These are phyloP conservation scores for Rhododendron henanense DNA, from an alignment of 148 eudicot species.

Conservation along the genomic window DNA sequence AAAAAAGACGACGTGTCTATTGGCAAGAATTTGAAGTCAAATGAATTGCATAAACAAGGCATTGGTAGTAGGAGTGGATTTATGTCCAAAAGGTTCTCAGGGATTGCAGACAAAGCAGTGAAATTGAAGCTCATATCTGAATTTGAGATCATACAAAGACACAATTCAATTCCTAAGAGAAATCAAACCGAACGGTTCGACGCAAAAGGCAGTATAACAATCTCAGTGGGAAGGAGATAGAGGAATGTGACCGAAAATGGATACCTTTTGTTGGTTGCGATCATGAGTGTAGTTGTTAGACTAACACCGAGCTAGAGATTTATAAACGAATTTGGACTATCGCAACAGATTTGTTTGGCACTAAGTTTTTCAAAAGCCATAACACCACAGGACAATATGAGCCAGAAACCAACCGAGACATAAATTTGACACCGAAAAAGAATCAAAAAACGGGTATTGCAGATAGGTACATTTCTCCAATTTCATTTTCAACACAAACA, in stretches of 20 bases:
- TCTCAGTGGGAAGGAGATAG: not conserved
- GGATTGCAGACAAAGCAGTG: conserved; percentile 5
- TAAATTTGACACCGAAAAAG: not conserved
- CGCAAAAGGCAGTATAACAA: not conserved
- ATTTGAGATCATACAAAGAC: conserved; percentile 1
- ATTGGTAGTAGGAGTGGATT: not conserved
- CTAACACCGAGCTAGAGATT: not conserved
- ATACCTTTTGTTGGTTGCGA: not conserved
- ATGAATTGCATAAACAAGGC: conserved; percentile 6
- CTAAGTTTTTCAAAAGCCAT: too few relatives aligned
- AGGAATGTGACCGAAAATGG: not conserved
- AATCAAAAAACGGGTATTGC: not conserved
- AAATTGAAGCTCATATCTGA: not conserved
- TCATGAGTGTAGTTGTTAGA: not conserved
- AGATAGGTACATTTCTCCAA: not conserved
- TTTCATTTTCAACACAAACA: conserved; percentile 2
- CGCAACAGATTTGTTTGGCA: not conserved
- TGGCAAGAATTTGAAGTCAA: not conserved
- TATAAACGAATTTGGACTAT: not conserved
- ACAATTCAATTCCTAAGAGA: not conserved
- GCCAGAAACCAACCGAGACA: not conserved
- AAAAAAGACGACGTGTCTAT: not conserved
- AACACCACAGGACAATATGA: too few relatives aligned
- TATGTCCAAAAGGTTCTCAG: not conserved
- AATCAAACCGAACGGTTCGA: not conserved